Percentiles rank a stretch among this genome's conserved stretches.
Conservation (phyloP, 345 rosid genomes). For the Brassica juncea region DNA sequence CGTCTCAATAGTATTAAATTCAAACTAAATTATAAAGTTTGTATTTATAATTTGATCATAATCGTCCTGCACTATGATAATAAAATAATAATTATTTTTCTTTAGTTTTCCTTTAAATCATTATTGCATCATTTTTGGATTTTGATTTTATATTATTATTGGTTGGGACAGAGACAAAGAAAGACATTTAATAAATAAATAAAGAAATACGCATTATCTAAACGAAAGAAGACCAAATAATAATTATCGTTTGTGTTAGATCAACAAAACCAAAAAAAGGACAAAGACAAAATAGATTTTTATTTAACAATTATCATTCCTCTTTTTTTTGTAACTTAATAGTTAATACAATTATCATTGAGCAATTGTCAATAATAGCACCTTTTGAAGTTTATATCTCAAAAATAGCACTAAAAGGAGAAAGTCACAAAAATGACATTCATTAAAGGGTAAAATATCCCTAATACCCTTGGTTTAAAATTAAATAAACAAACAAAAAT, state of each 20-base stretch:
- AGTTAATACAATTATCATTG: too few relatives aligned
- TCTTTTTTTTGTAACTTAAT: not conserved
- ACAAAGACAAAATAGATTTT: not conserved
- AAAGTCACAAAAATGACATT: too few relatives aligned
- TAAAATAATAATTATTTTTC: not conserved
- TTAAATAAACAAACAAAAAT: too few relatives aligned
- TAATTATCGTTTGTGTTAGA: conserved; percentile 9
- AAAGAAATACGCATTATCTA: conserved; percentile 8
- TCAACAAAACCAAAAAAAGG: conserved; percentile 1
- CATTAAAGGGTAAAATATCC: too few relatives aligned
- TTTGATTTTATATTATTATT: not conserved
- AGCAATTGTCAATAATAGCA: too few relatives aligned
- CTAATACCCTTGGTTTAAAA: too few relatives aligned
- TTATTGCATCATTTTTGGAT: conserved; percentile 9
- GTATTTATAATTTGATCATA: not conserved
- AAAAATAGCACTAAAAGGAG: too few relatives aligned
- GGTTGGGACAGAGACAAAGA: not conserved
- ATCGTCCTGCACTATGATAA: not conserved
- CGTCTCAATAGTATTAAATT: not conserved
- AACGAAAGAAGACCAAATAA: not conserved
- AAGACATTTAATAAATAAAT: not conserved
- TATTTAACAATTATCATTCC: not conserved
- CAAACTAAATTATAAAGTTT: not conserved
- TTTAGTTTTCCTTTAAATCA: not conserved
- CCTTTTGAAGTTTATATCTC: too few relatives aligned